phyloP scores from a whole-genome alignment of 1,284 basidiomycete species.

The Ustilago hordei region DNA sequence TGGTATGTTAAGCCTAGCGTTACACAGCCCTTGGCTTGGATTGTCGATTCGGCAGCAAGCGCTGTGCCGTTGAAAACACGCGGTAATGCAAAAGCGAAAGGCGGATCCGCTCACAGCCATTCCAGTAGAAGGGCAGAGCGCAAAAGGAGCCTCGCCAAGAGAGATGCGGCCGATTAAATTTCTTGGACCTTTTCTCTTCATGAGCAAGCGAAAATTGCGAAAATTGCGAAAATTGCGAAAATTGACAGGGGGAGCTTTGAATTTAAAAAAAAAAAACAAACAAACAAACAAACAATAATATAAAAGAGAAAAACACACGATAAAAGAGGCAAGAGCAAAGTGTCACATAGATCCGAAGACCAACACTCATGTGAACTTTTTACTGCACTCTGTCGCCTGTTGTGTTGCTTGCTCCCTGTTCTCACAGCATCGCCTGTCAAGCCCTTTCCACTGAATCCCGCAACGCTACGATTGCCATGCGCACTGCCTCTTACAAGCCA shows the following conservation, averaged over 20 bases:
- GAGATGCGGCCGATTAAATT: constrained; percentile 19
- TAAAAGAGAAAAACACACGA: too few relatives aligned
- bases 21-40: constrained; percentile 4
- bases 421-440: background rate
- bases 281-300: constrained; percentile 1
- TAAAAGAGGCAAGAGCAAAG: background rate
- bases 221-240: too few relatives aligned
- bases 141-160: constrained; percentile 16
- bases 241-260: constrained; percentile 1
- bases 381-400: background rate
- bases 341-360: constrained; percentile 15
- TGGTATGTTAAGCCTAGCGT: background rate
- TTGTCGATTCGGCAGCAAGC: background rate
- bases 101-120: background rate
- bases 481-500: constrained; percentile 16
- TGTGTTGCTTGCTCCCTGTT: background rate
- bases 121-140: background rate
- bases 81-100: background rate
- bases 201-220: background rate
- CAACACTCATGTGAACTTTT: constrained; percentile 11
- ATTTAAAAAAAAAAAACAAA: constrained; percentile 1
- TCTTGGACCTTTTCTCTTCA: background rate
- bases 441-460: too few relatives aligned
- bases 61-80: background rate
- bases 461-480: background rate